Base-by-base conservation (phyloP, 163 green algal genomes). In the Chloroidium sp. region DNA sequence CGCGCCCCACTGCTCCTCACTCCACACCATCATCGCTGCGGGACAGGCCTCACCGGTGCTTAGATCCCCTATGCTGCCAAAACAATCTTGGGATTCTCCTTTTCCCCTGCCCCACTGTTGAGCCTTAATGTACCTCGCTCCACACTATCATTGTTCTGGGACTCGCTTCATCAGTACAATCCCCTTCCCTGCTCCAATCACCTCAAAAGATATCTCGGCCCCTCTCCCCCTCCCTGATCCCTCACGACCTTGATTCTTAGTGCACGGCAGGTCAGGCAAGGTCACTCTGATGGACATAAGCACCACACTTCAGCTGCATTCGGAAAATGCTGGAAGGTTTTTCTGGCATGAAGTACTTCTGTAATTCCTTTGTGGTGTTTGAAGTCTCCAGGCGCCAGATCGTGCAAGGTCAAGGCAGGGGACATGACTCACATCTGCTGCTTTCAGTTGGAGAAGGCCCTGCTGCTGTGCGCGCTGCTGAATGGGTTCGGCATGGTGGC, bases 401-500 rank as follows among this genome's bases (percentile, higher is more conserved):
- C 64, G 64, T n/a, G 6, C 64, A 72, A 36, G 4, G n/a, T 77
- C 67, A 74, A 74, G 67, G 12, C 67, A 74, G 12, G 67, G 67
- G 10, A 12, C 36, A 36, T 36, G 36, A 62, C 60, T 1, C 2
- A 61, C 6, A 14, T 12, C 1, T 59, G n/a, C 13, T 80, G 76
- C 2, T 57, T 78, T 57, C 81, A 90, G 87, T 84, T 88, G 77
- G 88, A 92, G 80, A 83, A 82, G 77, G 88, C 88, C 12, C 1
- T 90, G 74, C 80, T 92, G 75, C 82, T 92, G 80, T 86, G 81
- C 74, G 79, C 69, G 12, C 76, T 92, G 82, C 80, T 92, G 57
- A 82, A 90, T 13, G 88, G 88, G 13, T 92, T 90, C 81, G 86
- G 85, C 0, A 75, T 90, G 81, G 88, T 90, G 80, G 88, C 88